phyloP scores from a whole-genome alignment of 73 alveolate genomes.

The Uronychia setigera region DNA sequence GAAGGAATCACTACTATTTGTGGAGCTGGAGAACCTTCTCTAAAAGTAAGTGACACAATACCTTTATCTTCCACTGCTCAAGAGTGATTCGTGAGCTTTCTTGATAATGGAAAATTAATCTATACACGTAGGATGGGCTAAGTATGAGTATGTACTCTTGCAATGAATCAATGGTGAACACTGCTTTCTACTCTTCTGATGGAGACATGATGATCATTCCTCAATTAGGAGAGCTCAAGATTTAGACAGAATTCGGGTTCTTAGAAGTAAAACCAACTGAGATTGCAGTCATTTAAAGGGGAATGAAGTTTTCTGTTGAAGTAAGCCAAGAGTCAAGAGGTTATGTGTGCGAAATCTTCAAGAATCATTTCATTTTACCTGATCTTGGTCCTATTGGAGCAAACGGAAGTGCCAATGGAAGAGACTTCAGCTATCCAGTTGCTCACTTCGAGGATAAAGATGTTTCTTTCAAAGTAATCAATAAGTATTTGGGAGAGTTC shows the following conservation, averaged over 20 bases:
- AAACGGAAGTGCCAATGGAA: slow-evolving; percentile 85
- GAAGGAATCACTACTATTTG: slow-evolving; percentile 81
- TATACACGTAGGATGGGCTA: slow-evolving; percentile 69
- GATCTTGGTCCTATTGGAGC: slow-evolving; percentile 96
- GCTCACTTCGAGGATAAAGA: slow-evolving; percentile 82
- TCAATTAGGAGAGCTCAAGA: slow-evolving; percentile 71
- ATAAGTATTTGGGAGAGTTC: slow-evolving; percentile 79
- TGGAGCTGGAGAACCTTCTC: slow-evolving; percentile 87
- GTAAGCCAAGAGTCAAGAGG: slow-evolving; percentile 75
- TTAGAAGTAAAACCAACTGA: slow-evolving; percentile 73
- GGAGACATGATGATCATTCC: slow-evolving; percentile 89
- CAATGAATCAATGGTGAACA: slow-evolving; percentile 76
- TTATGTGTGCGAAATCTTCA: slow-evolving; percentile 79
- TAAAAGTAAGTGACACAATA: slow-evolving; percentile 21
- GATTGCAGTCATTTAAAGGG: slow-evolving; percentile 86
- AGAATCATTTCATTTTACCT: slow-evolving; percentile 83
- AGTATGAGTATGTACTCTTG: slow-evolving; percentile 78
- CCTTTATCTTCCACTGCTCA: neutral
- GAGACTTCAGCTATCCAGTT: slow-evolving; percentile 80
- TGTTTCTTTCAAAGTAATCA: slow-evolving; percentile 56
- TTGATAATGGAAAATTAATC: too few species aligned
- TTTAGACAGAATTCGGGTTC: slow-evolving; percentile 85
- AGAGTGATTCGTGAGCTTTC: neutral
- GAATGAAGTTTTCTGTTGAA: slow-evolving; percentile 84
- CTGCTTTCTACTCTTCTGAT: slow-evolving; percentile 80